Evolutionary conservation across 768 basidiomycete species (phyloP), one percentile per base, ranked within the genome.

Genomic region (Thelephora aurantiotincta): DNA sequence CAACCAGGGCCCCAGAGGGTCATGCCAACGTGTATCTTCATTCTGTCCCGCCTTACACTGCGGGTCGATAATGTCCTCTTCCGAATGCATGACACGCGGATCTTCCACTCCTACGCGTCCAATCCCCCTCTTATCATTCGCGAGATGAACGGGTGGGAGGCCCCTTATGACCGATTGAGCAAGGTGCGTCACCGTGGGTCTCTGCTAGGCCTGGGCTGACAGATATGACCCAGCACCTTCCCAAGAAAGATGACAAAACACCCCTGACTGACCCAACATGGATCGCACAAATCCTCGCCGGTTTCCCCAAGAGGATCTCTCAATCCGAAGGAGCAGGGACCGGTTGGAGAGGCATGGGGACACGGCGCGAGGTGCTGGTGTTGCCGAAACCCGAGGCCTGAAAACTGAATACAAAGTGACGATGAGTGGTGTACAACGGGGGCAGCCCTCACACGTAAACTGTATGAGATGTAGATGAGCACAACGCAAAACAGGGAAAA

Each of bases 41-140:
- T 97, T 52, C 78, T 99, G 7, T 71, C 79, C 1, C 78, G 96
- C 11, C 89, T 94, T 60, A 90, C 84, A n/a, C 72, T 99, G 5
- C 79, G 96, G 19, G 92, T 99, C 43, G 96, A 99, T 60, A 77
- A 83, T 47, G 94, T 99, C 41, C 77, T 98, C 43, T 98, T 98
- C 66, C 76, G 96, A 37, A 75, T 77, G 34, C 79, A 75, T 55
- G 96, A 99, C 57, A 92, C 92, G 0, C 74, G 96, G 36, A 68
- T 96, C 43, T 99, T 87, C 57, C 88, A 94, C 60, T 81, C 82
- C 0, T 90, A 97, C 53, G 59, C 71, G 0, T 74, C 78, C 0
- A 57, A 63, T 7, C 73, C 77, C 6, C 76, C 78, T 0, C 58
- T 76, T 30, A 60, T 98, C 35, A 71, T 97, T 4, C 74, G 87